Conservation (phyloP, 2,329 filamentous ascomycete genomes). For the Arthrobotrys entomopaga region DNA sequence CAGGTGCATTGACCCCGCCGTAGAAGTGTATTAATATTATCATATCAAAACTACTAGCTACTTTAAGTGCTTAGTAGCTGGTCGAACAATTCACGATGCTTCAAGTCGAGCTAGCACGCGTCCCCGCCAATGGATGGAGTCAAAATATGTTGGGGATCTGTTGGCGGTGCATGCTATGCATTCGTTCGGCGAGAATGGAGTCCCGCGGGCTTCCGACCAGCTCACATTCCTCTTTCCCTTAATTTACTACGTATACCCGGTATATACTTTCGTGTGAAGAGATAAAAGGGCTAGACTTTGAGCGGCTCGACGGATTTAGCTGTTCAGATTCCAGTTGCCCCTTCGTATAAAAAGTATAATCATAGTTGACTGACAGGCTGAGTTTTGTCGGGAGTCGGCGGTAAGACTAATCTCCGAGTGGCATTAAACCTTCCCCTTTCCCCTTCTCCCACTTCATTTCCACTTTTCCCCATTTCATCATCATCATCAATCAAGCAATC, state of each 20-base stretch:
- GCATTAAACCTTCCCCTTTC: not conserved
- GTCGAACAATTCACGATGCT: not conserved
- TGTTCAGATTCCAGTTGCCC: no score
- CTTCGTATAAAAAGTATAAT: no score
- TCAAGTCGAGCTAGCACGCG: not conserved
- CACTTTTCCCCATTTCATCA: not conserved
- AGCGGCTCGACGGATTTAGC: no score
- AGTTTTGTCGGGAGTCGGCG: slow-evolving; percentile 16
- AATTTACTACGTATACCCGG: no score
- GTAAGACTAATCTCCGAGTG: slow-evolving; percentile 19
- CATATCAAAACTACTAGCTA: no score
- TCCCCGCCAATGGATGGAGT: not conserved
- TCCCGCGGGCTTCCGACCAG: slow-evolving; percentile 18
- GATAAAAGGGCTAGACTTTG: no score
- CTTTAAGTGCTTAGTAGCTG: no score
- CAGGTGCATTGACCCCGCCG: not conserved
- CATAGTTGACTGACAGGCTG: not conserved
- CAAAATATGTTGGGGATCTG: not conserved
- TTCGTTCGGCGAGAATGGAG: not conserved
- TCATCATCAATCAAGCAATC: no score
- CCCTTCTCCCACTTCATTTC: slow-evolving; percentile 11
- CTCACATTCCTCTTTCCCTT: not conserved
- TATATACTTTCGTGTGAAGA: no score
- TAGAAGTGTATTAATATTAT: no score
- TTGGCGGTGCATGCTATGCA: slow-evolving; percentile 13